Base-by-base conservation (phyloP, 495 filamentous ascomycete genomes). In the Penicillium dipodomyicola region DNA sequence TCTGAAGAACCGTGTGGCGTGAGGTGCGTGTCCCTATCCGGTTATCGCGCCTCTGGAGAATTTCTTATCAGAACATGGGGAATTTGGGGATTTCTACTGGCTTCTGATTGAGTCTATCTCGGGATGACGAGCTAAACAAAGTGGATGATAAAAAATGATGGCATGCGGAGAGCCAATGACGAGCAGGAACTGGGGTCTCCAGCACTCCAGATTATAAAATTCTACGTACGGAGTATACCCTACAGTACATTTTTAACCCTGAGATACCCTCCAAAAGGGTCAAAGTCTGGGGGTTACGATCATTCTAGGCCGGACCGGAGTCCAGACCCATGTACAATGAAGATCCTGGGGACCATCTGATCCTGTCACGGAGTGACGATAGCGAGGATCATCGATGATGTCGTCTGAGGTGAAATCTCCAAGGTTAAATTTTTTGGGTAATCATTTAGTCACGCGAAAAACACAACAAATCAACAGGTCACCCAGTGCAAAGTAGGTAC, bases 311-410 rank as follows among this genome's bases (percentile, higher is more conserved):
- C 39, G n/a, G 50, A 41, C 50, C 39, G 43, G 3, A 20, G 50
- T 52, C 49, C 35, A 42, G 49, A 29, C 49, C 49, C 19, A 29
- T 25, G 47, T 37, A 40, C 49, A 17, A 10, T 30, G 22, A 17
- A 42, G 20, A 41, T 20, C 39, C 50, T 40, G 23, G 33, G 30
- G 39, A 39, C 35, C 22, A 45, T 32, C 27, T 52, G 42, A 25
- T 49, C 46, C 49, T 46, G 47, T 49, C 47, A 49, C 46, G 46
- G 30, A 52, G 54, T 64, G 62, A 64, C 59, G 59, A 52, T n/a
- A 49, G 43, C 43, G 40, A 35, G 52, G 52, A 62, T 68, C 65
- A 68, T 68, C 63, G 63, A 68, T 68, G 65, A 68, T 65, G 62
- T 67, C 62, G 59, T 61, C 61, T 62, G 62, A 62, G 22, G 11